Base-by-base conservation (phyloP, 257 asterid genomes). In the Ballota nigra region DNA sequence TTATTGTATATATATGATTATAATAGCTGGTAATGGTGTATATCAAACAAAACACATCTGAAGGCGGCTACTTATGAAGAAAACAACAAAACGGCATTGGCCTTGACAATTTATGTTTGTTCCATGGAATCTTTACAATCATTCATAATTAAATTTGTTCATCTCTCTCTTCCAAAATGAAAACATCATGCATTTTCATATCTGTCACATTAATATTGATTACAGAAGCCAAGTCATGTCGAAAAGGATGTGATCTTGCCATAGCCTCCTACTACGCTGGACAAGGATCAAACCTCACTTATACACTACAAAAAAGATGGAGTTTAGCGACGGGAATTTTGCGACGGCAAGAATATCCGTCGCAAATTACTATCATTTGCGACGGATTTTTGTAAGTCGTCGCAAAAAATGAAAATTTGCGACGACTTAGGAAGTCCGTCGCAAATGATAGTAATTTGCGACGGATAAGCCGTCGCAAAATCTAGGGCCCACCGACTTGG, bases 251-350 rank as follows among this genome's bases (percentile, higher is more conserved):
- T 65, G 66, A 81, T 15, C 79, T 87, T 4, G 95, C 96, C 29
- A 13, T 91, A 49, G 97, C 90, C 36, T 91, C 97, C 0, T 91
- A 87, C 80, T 84, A 84, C 78, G 76, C 84, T 10, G 76, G 75
- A 82, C 73, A 68, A 69, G 96, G 92, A 19, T 66, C 91, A 19
- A 91, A 89, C 43, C 88, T 91, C 55, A 80, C 91, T 5, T 89
- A 84, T n/a, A n/a, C n/a, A n/a, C n/a, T n/a, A n/a, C n/a, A n/a
- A n/a, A n/a, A n/a, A n/a, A n/a, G n/a, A n/a, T n/a, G n/a, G n/a
- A n/a, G n/a, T n/a, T n/a, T n/a, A n/a, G n/a, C n/a, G n/a, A n/a
- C n/a, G n/a, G n/a, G n/a, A n/a, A n/a, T n/a, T n/a, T n/a, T n/a
- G n/a, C n/a, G n/a, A n/a, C n/a, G n/a, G n/a, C n/a, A n/a, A n/a